Evolutionary conservation across 352 stramenopile genomes (phyloP).

Genomic region (Globisporangium orthogonon): DNA sequence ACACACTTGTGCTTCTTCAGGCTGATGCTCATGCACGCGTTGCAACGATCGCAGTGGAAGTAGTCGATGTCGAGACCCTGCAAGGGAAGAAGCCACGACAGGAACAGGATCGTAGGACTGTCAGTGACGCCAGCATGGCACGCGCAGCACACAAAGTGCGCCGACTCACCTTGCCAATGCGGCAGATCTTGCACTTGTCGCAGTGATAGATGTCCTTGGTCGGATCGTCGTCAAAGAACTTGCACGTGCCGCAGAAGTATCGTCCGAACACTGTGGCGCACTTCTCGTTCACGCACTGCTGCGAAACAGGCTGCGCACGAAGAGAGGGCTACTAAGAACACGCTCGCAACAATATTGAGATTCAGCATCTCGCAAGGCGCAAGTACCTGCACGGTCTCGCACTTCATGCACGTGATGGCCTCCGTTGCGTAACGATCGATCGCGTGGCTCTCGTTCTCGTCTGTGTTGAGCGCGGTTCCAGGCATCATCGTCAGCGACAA

Average conservation of each 20-base stretch:
- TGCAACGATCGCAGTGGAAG: constrained; percentile 97
- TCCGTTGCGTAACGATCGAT: constrained; percentile 94
- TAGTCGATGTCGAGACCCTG: constrained; percentile 94
- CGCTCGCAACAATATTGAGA: not conserved
- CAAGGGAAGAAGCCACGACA: not conserved
- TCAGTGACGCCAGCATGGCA: not conserved
- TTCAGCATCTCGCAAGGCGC: not conserved
- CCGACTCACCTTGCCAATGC: constrained; percentile 75
- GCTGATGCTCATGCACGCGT: constrained; percentile 94
- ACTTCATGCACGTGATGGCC: constrained; percentile 94
- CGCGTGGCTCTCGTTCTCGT: constrained; percentile 80
- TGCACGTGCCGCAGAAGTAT: constrained; percentile 95
- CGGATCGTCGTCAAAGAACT: constrained; percentile 92
- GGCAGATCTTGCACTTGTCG: constrained; percentile 97
- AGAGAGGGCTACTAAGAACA: not conserved
- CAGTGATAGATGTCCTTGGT: constrained; percentile 97
- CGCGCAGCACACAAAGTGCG: not conserved
- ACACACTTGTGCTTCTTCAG: constrained; percentile 92
- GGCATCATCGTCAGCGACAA: not conserved
- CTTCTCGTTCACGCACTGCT: constrained; percentile 50
- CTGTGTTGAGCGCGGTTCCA: constrained; percentile 10
- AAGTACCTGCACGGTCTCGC: constrained; percentile 56
- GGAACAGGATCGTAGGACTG: not conserved
- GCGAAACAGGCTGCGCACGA: constrained; percentile 42
- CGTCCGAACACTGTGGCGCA: constrained; percentile 82